phyloP scores from a whole-genome alignment of 257 asterid genomes.

The Solanum piurae region DNA sequence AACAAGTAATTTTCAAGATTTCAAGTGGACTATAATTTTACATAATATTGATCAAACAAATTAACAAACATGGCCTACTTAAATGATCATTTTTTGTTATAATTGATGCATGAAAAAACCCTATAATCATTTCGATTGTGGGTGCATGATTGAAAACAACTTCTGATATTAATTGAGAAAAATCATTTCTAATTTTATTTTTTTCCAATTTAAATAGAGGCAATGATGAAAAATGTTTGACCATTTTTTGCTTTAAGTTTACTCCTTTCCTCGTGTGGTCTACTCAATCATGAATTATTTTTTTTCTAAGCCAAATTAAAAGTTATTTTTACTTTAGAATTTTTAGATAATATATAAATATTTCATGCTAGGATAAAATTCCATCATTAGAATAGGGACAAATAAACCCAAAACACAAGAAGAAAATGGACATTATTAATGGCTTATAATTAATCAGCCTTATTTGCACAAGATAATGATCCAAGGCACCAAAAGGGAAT shows the following conservation, averaged over 20 bases:
- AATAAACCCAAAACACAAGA: not conserved
- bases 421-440: not conserved
- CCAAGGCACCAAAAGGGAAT: not conserved
- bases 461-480: not conserved
- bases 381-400: slow-evolving; percentile 1
- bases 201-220: not conserved
- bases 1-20: not conserved
- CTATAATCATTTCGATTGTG: slow-evolving; percentile 1
- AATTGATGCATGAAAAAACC: slow-evolving; percentile 1
- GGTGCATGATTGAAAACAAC: slow-evolving; percentile 3
- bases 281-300: not conserved
- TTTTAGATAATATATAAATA: not conserved
- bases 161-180: not conserved
- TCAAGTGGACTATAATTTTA: not conserved
- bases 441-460: not conserved
- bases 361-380: not conserved
- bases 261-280: slow-evolving; percentile 8
- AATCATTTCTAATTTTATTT: not conserved
- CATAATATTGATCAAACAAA: not conserved
- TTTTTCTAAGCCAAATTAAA: not conserved
- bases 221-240: not conserved
- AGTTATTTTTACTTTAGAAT: not conserved
- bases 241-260: slow-evolving; percentile 4
- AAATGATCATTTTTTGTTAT: not conserved
- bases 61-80: not conserved